Percentiles rank a stretch among this genome's conserved stretches.
Conservation (phyloP, 2,329 filamentous ascomycete genomes). For the Aspergillus carbonarius region DNA sequence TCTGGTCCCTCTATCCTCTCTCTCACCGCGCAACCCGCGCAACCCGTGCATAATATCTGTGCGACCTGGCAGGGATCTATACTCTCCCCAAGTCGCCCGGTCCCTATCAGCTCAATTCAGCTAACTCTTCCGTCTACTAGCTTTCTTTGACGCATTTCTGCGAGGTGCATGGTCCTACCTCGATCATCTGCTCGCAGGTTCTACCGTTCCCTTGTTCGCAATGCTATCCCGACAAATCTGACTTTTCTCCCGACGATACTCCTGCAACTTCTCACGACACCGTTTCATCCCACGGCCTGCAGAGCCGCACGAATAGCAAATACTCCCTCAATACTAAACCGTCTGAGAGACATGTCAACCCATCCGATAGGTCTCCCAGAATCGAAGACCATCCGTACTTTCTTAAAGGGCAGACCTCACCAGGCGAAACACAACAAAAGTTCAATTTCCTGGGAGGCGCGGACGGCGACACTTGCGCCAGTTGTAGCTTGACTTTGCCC, state of each 20-base stretch:
- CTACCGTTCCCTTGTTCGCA: slow-evolving; percentile 55
- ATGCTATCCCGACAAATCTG: slow-evolving; percentile 46
- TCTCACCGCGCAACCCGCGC: neutral
- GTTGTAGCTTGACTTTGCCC: slow-evolving; percentile 57
- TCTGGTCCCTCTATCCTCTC: neutral
- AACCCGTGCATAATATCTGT: neutral
- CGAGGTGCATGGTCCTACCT: slow-evolving; percentile 62
- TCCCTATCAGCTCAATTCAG: slow-evolving; percentile 6
- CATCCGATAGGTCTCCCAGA: slow-evolving; percentile 28
- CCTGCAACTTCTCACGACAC: slow-evolving; percentile 35
- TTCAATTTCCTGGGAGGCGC: slow-evolving; percentile 42
- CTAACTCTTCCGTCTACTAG: slow-evolving; percentile 34
- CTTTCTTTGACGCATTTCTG: slow-evolving; percentile 64
- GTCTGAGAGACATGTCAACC: slow-evolving; percentile 13
- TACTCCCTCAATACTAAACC: slow-evolving; percentile 15
- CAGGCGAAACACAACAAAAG: slow-evolving; percentile 45
- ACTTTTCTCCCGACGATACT: slow-evolving; percentile 44
- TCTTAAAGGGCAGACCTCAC: slow-evolving; percentile 36
- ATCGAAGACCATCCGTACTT: slow-evolving; percentile 56
- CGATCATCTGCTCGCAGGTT: slow-evolving; percentile 61
- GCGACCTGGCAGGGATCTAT: slow-evolving; percentile 10
- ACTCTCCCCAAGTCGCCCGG: slow-evolving; percentile 2
- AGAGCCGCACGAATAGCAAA: slow-evolving; percentile 18
- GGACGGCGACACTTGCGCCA: slow-evolving; percentile 57
- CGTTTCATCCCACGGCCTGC: slow-evolving; percentile 27